Base-by-base conservation (phyloP, 441 rosid genomes). In the Omphalea diandra region DNA sequence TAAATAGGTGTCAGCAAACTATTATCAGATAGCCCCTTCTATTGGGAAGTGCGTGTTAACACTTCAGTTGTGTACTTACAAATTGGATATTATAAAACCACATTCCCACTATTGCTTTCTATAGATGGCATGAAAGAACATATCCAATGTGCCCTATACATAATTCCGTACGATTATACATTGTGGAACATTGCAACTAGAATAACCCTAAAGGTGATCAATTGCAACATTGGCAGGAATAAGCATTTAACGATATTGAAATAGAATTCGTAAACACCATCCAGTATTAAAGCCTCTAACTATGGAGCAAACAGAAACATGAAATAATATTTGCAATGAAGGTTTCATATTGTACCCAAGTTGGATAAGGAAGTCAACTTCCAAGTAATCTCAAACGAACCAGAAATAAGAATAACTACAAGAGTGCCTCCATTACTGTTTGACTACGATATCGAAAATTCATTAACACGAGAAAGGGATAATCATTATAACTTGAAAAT, bases 401-500 rank as follows among this genome's bases (percentile, higher is more conserved):
- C n/a, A 38, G 55, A 54, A 54, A 24, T 6, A 7, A 15, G 38
- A 44, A 17, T 11, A 38, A 52, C 36, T 3, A 67, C 10, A 67
- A 14, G n/a, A n/a, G 12, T 10, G 53, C 11, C 63, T 71, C 18
- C 44, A 41, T 52, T 20, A 24, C 62, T 22, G 31, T 62, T 31
- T 20, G 36, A 56, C 26, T 62, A 54, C n/a, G n/a, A 61, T 70
- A 66, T 24, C 61, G 70, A 4, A 54, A 22, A 52, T 52, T 58
- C 20, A 46, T 54, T 8, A 22, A 74, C 46, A 56, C 24, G 41
- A 41, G 61, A 24, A 31, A n/a, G 7, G 55, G 61, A 54, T 26
- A 74, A 53, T 26, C 14, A 61, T 53, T 31, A 35, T 63, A 15
- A 62, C 22, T 60, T 31, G 24, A 41, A 32, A 26, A 36, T 3